Percentiles rank a stretch among this genome's conserved stretches.
Conservation (phyloP, 345 rosid genomes). For the Sapria himalayana region DNA sequence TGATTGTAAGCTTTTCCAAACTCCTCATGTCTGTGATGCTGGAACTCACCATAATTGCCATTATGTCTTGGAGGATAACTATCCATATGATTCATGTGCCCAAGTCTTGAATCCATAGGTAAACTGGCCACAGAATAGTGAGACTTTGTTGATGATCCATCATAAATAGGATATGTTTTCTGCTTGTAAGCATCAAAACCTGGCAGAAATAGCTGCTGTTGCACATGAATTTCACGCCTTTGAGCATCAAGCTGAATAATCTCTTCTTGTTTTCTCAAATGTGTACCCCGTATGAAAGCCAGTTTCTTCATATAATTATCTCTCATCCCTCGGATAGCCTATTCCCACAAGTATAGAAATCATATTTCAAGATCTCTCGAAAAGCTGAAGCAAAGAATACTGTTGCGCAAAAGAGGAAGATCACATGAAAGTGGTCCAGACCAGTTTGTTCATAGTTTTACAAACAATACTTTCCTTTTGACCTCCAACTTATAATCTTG, state of each 20-base stretch:
- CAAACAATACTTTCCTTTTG: too few relatives aligned
- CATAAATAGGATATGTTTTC: constrained; percentile 43
- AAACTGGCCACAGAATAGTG: constrained; percentile 32
- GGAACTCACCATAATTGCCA: constrained; percentile 49
- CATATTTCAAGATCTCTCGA: constrained; percentile 17
- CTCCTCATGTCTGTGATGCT: constrained; percentile 60
- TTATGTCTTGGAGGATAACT: constrained; percentile 53
- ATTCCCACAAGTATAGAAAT: constrained; percentile 18
- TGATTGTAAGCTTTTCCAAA: constrained; percentile 69
- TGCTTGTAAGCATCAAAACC: constrained; percentile 63
- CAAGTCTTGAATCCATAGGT: constrained; percentile 40
- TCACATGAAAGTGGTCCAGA: constrained; percentile 1
- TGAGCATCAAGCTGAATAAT: constrained; percentile 66
- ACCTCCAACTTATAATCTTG: too few relatives aligned
- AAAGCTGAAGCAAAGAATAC: constrained; percentile 2
- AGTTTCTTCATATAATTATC: constrained; percentile 69
- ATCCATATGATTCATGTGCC: constrained; percentile 39
- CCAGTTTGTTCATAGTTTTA: too few relatives aligned
- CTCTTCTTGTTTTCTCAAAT: constrained; percentile 69
- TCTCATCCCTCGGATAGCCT: constrained; percentile 79
- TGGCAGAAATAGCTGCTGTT: constrained; percentile 31
- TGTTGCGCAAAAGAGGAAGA: constrained; percentile 4
- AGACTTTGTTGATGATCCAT: constrained; percentile 31
- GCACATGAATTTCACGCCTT: constrained; percentile 52
- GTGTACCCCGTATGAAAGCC: constrained; percentile 33